A percentile compares a stretch with the other conserved stretches of the same genome.
These are phyloP conservation scores for Salix udensis DNA, from an alignment of 345 rosid genomes.

Conservation along the genomic window DNA sequence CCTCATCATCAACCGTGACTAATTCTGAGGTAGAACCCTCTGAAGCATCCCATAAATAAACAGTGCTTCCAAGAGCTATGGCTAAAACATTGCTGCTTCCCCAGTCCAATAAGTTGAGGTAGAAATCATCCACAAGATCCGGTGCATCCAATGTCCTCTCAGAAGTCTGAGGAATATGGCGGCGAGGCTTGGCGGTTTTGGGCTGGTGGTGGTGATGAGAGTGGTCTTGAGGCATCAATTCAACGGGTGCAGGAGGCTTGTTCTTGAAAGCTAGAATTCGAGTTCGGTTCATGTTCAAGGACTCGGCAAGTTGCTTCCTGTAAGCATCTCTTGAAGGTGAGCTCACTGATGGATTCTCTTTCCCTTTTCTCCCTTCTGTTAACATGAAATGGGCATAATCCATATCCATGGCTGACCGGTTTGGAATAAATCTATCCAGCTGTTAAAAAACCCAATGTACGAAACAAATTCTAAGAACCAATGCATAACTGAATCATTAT, in stretches of 20 bases:
- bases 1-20: slow-evolving; percentile 36
- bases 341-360: not conserved
- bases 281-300: slow-evolving; percentile 49
- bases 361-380: not conserved
- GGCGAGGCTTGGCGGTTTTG: not conserved
- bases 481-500: not conserved
- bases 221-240: slow-evolving; percentile 10
- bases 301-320: slow-evolving; percentile 32
- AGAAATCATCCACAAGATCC: slow-evolving; percentile 41
- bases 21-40: slow-evolving; percentile 34
- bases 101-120: slow-evolving; percentile 35
- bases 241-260: slow-evolving; percentile 45
- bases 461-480: not conserved
- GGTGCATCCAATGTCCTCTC: slow-evolving; percentile 50
- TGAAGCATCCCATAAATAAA: slow-evolving; percentile 19
- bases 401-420: not conserved
- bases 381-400: not conserved
- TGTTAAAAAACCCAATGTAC: not conserved
- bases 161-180: slow-evolving; percentile 12
- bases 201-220: not conserved
- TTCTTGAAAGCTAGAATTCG: slow-evolving; percentile 60
- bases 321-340: not conserved
- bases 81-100: slow-evolving; percentile 23
- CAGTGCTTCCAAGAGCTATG: slow-evolving; percentile 13
- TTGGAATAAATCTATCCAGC: not conserved